Evolutionary conservation across 192 early-diverging fungal genomes (phyloP), one percentile per base, ranked within the genome.

Genomic region (Spizellomyces punctatus): DNA sequence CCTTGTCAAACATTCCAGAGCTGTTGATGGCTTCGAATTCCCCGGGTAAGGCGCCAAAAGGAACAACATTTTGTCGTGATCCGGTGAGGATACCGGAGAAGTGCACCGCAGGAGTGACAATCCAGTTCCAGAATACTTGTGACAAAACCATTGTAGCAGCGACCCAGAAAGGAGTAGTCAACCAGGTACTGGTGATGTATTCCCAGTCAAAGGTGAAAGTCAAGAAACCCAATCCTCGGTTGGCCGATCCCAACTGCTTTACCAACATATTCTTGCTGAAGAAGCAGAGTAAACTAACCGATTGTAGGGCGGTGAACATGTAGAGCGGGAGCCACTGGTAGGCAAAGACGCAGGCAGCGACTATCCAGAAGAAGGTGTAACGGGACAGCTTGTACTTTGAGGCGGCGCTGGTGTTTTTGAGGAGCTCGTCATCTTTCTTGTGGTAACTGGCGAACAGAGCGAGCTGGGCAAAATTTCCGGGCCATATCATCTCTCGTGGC

Each of bases 401-500:
- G 6, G 6, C 6, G 42, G 42, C 46, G 54, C 14, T 41, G 7
- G n/a, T 10, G 50, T n/a, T 12, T 52, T 52, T 10, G 10, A 52
- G 10, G n/a, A 52, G 50, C 50, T 60, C 48, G 8, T 62, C 58
- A 19, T 62, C 59, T 10, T 50, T 46, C 58, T 63, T n/a, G 67
- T 69, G 67, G 58, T 62, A 64, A 5, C 36, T 42, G 10, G 17
- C 52, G 60, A 75, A 75, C 46, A 71, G 45, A 6, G 69, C 44
- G 4, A 71, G 58, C 47, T 49, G 58, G 10, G 69, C 19, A 9
- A 71, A 62, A 55, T 84, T 91, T 5, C 84, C 67, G 7, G 94
- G 95, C 94, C 94, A 98, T 52, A 95, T 80, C 93, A 95, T 96
- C 12, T 86, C 81, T 4, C 91, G 81, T 17, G 94, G 94, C 64